Evolutionary conservation across 805 yeast genomes (phyloP), one percentile per base, ranked within the genome.

Genomic region (Saccharomycopsis lassenensis): DNA sequence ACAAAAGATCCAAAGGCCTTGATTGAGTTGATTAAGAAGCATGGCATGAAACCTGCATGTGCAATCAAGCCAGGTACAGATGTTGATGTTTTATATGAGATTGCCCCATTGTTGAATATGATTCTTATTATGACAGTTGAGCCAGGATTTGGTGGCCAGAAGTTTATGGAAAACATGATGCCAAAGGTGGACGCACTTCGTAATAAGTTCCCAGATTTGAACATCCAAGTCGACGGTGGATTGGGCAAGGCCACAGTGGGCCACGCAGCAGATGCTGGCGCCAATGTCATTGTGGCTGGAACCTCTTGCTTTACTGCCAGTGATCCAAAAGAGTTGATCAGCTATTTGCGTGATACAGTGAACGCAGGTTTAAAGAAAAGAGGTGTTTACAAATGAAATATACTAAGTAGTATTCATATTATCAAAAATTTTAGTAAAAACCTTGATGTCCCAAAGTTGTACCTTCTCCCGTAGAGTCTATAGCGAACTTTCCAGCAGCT

Each of bases 91-190:
- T 67, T 87, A 29, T 76, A 65, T 50, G 87, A 83, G 20, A 61
- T 83, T 42, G 89, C 78, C 18, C 78, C 77, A 32, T 63, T 71
- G 39, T 65, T 89, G 48, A 97, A 91, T 57, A 84, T 89, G 95
- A 87, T 84, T n/a, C 67, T 91, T 40, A 79, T 91, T 29, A 91
- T 89, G 97, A 91, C 98, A 2, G 97, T 91, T 24, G 98, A 91
- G 62, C 98, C 98, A 10, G 98, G 98, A 1, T 89, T 91, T 56
- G 98, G 98, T 16, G 98, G 98, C 31, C 98, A 91, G 62, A 81
- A 80, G 57, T 91, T 91, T 65, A 86, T 84, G 95, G 63, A 74
- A 14, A 83, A 75, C 41, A 87, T 89, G 95, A 87, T 91, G 97
- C 85, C 93, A 44, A 89, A 89, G 61, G 97, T 89, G 33, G 78